phyloP scores from a whole-genome alignment of 352 stramenopile species.

The Globisporangium recalcitrans region DNA sequence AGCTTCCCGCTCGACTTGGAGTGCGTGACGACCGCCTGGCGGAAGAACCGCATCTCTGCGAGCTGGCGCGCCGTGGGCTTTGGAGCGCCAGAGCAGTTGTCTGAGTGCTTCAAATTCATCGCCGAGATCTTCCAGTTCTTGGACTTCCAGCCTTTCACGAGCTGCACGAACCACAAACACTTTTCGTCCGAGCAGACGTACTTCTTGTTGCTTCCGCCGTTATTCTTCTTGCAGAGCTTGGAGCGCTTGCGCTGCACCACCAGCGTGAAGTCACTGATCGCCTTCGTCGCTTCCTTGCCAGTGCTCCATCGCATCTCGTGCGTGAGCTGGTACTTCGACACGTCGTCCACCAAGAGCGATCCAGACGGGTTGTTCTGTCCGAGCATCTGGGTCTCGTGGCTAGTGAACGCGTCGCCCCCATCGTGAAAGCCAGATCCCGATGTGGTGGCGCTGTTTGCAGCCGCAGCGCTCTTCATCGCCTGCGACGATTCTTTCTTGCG shows the following conservation, averaged over 20 bases:
- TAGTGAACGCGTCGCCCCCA: slow-evolving; percentile 2
- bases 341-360: slow-evolving; percentile 50
- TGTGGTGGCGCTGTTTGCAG: slow-evolving; percentile 1
- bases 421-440: background rate
- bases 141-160: slow-evolving; percentile 74
- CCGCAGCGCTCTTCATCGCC: background rate
- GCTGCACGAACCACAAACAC: slow-evolving; percentile 75
- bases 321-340: slow-evolving; percentile 63
- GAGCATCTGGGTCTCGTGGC: background rate
- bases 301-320: slow-evolving; percentile 80
- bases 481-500: slow-evolving; percentile 36
- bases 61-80: slow-evolving; percentile 75
- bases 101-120: slow-evolving; percentile 81
- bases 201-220: slow-evolving; percentile 82
- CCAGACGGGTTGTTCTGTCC: slow-evolving; percentile 21
- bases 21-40: slow-evolving; percentile 72
- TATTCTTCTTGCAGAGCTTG: slow-evolving; percentile 78
- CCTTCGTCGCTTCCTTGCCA: slow-evolving; percentile 71
- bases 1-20: slow-evolving; percentile 73
- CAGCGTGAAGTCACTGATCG: slow-evolving; percentile 70
- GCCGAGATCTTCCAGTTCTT: slow-evolving; percentile 86
- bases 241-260: slow-evolving; percentile 77
- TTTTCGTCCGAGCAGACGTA: slow-evolving; percentile 75
- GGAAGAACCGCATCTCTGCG: slow-evolving; percentile 79
- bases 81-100: slow-evolving; percentile 43